Base-by-base conservation (phyloP, 176 grass and related monocot genomes). In the Aegilops speltoides region DNA sequence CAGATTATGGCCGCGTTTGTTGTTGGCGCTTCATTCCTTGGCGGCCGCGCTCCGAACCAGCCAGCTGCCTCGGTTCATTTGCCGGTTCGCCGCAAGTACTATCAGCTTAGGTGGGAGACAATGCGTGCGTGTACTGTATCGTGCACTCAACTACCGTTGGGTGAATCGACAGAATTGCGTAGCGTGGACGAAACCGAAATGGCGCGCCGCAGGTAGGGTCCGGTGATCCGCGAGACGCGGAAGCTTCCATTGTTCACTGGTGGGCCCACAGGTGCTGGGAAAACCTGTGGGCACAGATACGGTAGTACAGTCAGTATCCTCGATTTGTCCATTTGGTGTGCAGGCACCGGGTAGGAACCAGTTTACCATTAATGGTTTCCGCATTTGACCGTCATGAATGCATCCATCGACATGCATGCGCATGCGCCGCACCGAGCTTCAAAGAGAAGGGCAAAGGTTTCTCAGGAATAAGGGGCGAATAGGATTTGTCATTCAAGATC, bases 1-100 rank as follows among this genome's bases (percentile, higher is more conserved):
- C 70, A 25, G 70, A 41, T 73, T 26, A 73, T 73, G 70, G 70
- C 70, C 70, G 70, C 38, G 7, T 40, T 73, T 73, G 70, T 46
- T 73, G 70, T 72, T 72, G 36, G 23, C n/a, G 20, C 3, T 59
- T 54, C 40, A 41, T 41, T 20, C 68, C 10, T 12, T 73, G 13
- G 40, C 69, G n/a, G 68, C 20, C 36, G 11, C 22, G 68, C 34
- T 50, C 46, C 46, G 46, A 43, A 43, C 41, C 41, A 16, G 17
- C 46, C 46, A 16, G 46, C 46, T 50, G 46, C 41, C 13, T 16
- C 15, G 14, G 46, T 50, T 6, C 46, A 50, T 16, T 10, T 14
- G 12, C 62, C 26, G 24, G 62, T 43, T 43, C 41, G 41, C 0
- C 41, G 12, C 41, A 41, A 41, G 40, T 41, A n/a, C n/a, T n/a